phyloP scores from a whole-genome alignment of 345 rosid species.

The Aurinia saxatilis region DNA sequence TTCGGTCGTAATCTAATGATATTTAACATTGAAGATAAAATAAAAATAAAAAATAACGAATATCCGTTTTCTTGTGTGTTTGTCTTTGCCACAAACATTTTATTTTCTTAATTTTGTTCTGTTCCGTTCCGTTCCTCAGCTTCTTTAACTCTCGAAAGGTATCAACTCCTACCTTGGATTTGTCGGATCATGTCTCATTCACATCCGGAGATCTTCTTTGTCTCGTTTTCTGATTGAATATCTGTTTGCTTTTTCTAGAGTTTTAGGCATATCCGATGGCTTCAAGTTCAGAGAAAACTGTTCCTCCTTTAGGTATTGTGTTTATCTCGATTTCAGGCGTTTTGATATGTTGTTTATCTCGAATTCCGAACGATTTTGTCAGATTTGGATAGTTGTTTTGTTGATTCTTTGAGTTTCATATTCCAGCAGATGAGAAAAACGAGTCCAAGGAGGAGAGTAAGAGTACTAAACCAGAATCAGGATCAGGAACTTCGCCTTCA shows the following conservation, averaged over 20 bases:
- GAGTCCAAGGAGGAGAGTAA: slow-evolving; percentile 35
- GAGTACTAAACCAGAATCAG: slow-evolving; percentile 14
- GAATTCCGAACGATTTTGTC: neutral
- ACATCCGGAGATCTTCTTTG: neutral
- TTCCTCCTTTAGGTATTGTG: slow-evolving; percentile 37
- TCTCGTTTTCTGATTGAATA: neutral
- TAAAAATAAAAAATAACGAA: neutral
- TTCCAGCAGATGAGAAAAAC: slow-evolving; percentile 46
- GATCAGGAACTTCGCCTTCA: slow-evolving; percentile 36
- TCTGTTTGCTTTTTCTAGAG: neutral
- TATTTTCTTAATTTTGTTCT: neutral
- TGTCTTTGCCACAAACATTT: slow-evolving; percentile 5
- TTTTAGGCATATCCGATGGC: slow-evolving; percentile 43
- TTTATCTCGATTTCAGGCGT: neutral
- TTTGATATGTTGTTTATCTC: neutral
- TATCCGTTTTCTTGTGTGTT: slow-evolving; percentile 11
- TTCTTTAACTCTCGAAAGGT: slow-evolving; percentile 7
- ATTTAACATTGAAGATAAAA: too few species aligned
- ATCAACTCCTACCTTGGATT: slow-evolving; percentile 1
- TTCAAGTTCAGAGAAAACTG: slow-evolving; percentile 42
- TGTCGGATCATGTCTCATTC: neutral
- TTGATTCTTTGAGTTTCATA: neutral
- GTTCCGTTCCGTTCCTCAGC: neutral
- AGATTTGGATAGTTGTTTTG: neutral
- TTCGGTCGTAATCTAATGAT: too few species aligned